Evolutionary conservation across 495 filamentous ascomycete genomes (phyloP), one percentile per base, ranked within the genome.

Genomic region (Trypethelium eluteriae): DNA sequence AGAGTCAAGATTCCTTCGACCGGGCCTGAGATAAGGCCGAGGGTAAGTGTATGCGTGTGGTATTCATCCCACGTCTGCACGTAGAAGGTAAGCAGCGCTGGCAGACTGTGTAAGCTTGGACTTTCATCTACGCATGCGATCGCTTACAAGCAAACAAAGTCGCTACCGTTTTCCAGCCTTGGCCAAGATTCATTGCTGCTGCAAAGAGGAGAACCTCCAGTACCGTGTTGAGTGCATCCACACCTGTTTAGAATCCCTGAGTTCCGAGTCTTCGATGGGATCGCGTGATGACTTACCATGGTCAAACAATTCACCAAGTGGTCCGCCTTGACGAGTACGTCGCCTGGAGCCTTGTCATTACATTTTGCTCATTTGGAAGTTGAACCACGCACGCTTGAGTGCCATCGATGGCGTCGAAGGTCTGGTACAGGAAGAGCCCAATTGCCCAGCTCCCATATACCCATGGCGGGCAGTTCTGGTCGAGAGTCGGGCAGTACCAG

Each of bases 21-120:
- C 5, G 94, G 94, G 0, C 94, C 94, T 69, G 93, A 97, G 66
- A 98, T 82, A 70, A 98, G 80, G 64, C 94, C 94, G 0, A 98
- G 84, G 14, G 91, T 96, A 35, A 98, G 85, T 10, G 93, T 92
- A 74, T 96, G 90, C 46, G 94, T 98, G 79, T 97, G 95, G 78
- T 96, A 98, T 78, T 97, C 94, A 70, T 98, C 94, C 94, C 94
- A 98, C 39, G 94, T 98, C 75, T 97, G 94, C 34, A 98, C 87
- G 75, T 98, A 98, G 78, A 98, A 98, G 16, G 92, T 96, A 72
- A 93, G 80, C 41, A 88, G 84, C 0, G 88, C 88, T 90, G 69
- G 38, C 7, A 36, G 53, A 2, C 3, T 32, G 7, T 35, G 3
- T 59, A 10, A 59, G 53, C 32, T 36, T n/a, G 32, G 1, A 57